Percentiles rank a stretch among this genome's conserved stretches.
Evolutionary conservation across 345 rosid genomes (phyloP).

Genomic region (Hibiscus tridactylites): DNA sequence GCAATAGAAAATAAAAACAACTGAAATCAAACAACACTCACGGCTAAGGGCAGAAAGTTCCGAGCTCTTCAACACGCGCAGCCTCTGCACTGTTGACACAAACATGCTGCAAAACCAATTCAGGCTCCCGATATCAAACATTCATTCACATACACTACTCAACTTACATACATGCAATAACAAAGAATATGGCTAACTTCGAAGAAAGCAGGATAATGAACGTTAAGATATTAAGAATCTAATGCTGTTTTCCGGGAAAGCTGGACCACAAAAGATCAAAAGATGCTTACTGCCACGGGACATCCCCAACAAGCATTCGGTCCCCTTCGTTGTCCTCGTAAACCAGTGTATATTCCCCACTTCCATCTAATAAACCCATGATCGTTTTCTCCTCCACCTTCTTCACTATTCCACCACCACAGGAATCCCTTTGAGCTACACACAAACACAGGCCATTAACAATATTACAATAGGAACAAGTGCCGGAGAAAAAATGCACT

Average conservation of each 20-base stretch:
- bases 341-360: constrained; percentile 90
- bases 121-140: neutral
- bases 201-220: neutral
- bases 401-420: constrained; percentile 37
- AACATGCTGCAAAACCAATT: constrained; percentile 64
- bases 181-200: neutral
- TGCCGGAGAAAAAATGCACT: constrained; percentile 1
- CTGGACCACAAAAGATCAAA: constrained; percentile 26
- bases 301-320: constrained; percentile 99
- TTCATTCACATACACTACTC: neutral
- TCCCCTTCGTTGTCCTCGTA: constrained; percentile 98
- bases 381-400: constrained; percentile 53
- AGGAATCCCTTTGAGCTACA: constrained; percentile 72
- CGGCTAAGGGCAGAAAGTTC: constrained; percentile 49
- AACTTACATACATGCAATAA: neutral
- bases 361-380: constrained; percentile 62
- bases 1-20: neutral
- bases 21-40: constrained; percentile 6
- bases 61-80: constrained; percentile 81
- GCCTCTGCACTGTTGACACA: constrained; percentile 79
- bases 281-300: constrained; percentile 95
- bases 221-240: constrained; percentile 1
- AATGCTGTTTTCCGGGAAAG: neutral
- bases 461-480: constrained; percentile 1
- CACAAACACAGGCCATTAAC: constrained; percentile 7